These are phyloP conservation scores for Exidia glandulosa DNA, from an alignment of 768 basidiomycete genomes.

Conservation along the genomic window DNA sequence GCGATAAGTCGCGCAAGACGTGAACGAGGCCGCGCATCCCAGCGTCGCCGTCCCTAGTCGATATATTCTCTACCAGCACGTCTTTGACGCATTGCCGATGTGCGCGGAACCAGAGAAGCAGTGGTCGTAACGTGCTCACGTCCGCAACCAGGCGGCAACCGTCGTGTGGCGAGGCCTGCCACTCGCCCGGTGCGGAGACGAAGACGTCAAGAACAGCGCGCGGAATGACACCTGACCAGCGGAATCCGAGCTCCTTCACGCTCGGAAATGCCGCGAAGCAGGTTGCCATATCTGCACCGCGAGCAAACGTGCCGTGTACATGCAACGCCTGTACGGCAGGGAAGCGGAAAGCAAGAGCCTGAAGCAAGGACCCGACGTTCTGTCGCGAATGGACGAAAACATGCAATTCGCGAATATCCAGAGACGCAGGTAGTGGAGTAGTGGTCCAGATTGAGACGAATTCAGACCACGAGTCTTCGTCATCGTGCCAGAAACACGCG, in stretches of 20 bases:
- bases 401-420: neutral
- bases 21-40: neutral
- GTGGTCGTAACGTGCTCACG: neutral
- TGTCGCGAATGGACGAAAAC: neutral
- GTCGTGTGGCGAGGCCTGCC: neutral
- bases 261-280: neutral
- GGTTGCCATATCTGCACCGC: neutral
- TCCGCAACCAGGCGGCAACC: neutral
- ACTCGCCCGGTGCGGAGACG: neutral
- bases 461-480: neutral
- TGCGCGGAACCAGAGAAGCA: neutral
- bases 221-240: neutral
- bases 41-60: neutral
- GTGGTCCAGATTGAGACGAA: neutral
- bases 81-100: neutral
- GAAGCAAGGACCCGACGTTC: neutral
- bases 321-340: neutral
- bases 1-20: neutral
- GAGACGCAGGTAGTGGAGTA: neutral
- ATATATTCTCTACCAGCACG: neutral
- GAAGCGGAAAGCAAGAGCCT: neutral
- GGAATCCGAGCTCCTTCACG: neutral
- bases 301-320: neutral
- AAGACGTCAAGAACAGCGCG: neutral
- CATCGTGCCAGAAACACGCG: neutral